These are phyloP conservation scores for Ogataea paraovalis DNA, from an alignment of 805 yeast species.

Conservation along the genomic window DNA sequence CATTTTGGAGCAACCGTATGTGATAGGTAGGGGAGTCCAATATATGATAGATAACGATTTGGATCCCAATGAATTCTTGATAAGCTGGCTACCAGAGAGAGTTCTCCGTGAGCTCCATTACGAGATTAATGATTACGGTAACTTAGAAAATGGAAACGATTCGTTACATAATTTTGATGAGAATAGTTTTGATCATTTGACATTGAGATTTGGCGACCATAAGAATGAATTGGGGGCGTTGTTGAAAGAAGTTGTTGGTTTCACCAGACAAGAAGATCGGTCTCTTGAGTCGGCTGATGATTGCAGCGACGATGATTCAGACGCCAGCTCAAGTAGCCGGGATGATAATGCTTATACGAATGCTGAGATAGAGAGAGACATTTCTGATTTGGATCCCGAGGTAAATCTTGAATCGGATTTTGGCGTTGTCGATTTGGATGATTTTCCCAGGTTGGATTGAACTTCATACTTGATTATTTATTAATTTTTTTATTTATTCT, in stretches of 20 bases:
- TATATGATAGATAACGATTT: conserved; percentile 5
- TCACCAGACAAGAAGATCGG: not conserved
- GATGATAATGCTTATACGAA: not conserved
- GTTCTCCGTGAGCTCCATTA: not conserved
- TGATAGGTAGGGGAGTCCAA: not conserved
- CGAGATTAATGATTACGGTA: not conserved
- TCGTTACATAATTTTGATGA: not conserved
- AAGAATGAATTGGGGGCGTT: not conserved
- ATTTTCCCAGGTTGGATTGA: no score
- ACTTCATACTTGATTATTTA: not conserved
- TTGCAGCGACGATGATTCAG: not conserved
- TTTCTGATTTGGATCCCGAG: not conserved
- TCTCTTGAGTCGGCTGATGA: not conserved
- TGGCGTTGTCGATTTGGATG: not conserved
- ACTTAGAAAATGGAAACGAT: no score
- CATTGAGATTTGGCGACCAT: not conserved
- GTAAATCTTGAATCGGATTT: not conserved
- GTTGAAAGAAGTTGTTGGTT: not conserved
- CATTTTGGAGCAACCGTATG: conserved; percentile 2
- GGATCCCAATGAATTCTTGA: conserved; percentile 1
- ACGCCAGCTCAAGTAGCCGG: not conserved
- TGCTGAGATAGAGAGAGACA: not conserved
- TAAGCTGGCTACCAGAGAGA: not conserved
- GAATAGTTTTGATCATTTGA: not conserved
- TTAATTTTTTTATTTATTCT: no score